phyloP scores from a whole-genome alignment of 129 eudicot species.

The Dittrichia graveolens region DNA sequence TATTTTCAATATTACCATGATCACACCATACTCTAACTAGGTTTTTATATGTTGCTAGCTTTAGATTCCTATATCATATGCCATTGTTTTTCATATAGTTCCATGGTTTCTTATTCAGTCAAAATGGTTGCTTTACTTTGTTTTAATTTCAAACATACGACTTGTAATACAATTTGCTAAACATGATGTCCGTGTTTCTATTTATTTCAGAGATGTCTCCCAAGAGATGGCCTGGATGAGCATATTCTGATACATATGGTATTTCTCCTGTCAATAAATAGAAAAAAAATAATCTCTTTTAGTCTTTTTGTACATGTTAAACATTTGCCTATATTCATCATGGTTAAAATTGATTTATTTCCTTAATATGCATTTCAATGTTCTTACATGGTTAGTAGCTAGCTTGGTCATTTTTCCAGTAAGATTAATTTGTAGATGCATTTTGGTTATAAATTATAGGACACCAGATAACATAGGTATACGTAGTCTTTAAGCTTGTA shows the following conservation, averaged over 20 bases:
- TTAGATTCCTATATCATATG: neutral
- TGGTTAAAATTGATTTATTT: neutral
- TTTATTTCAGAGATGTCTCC: constrained; percentile 80
- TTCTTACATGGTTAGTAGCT: constrained; percentile 7
- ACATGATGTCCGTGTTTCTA: constrained; percentile 16
- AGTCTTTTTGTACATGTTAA: neutral
- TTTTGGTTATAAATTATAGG: neutral
- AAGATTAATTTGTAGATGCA: constrained; percentile 1
- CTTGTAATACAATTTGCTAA: constrained; percentile 16
- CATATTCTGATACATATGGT: constrained; percentile 91
- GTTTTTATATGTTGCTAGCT: too few relatives aligned
- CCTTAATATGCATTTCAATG: constrained; percentile 4
- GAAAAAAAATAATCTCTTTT: neutral
- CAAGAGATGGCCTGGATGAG: constrained; percentile 79
- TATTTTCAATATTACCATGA: too few relatives aligned
- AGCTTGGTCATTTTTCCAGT: constrained; percentile 12
- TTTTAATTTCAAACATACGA: neutral
- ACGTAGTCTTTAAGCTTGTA: constrained; percentile 12
- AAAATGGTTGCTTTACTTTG: neutral
- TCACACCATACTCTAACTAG: too few relatives aligned
- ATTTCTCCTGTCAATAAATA: constrained; percentile 21
- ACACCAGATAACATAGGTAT: neutral
- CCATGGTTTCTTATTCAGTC: neutral
- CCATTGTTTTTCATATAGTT: constrained; percentile 1
- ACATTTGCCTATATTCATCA: constrained; percentile 1